Evolutionary conservation across 2,329 filamentous ascomycete genomes (phyloP), one percentile per base, ranked within the genome.

Genomic region (Fusarium concolor): DNA sequence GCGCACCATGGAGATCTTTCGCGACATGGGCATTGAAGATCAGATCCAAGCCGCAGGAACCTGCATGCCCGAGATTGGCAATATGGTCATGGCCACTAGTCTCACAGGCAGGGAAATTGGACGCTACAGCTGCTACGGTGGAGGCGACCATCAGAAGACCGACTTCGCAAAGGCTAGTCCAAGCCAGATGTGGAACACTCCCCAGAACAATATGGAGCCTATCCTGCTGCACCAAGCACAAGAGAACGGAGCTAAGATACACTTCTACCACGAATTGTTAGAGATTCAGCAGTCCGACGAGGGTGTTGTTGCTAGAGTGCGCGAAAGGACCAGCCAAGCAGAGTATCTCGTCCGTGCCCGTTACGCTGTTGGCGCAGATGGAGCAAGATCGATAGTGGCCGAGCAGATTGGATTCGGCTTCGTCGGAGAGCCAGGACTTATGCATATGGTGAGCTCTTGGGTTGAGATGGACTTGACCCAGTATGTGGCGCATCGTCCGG

Each of bases 151-250:
- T 6, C 62, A 65, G n/a, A 46, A 45, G 26, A 57, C 58, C 6
- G 62, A 65, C 43, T 65, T 65, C 26, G 52, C 62, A 22, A 62
- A 62, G n/a, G 57, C 62, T 11, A 65, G 62, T 22, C 62, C 62
- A 2, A 44, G 28, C 8, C 24, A 62, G 62, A 65, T 65, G 62
- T 57, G 37, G 24, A 62, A 65, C 31, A 47, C 42, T 10, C 7
- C 57, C 4, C 62, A 65, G 38, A 42, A 65, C 17, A 28, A 28
- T 2, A 31, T 65, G 7, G 62, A 65, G 20, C 62, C 62, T 15
- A 47, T 65, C 20, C 17, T 65, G 8, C 18, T 65, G 46, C 10
- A 26, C 1, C 20, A 35, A 15, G 58, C 62, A 12, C 46, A 43
- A 31, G 62, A 65, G 47, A 45, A 53, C 6, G 57, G 57, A 12